Evolutionary conservation across 352 stramenopile genomes (phyloP).

Genomic region (Halophytophthora batemanensis): DNA sequence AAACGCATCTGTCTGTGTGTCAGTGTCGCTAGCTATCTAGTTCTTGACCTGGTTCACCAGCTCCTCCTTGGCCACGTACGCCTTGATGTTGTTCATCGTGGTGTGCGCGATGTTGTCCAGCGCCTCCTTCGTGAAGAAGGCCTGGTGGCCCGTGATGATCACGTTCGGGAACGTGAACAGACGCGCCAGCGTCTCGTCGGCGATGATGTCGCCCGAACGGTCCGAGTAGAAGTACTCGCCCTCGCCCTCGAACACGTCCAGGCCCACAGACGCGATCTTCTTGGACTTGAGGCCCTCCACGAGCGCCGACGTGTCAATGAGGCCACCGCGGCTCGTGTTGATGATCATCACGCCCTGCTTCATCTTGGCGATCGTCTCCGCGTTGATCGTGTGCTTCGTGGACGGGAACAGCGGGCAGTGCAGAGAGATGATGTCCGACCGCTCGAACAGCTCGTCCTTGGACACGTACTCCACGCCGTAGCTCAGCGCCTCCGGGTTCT

Average conservation of each 20-base stretch:
- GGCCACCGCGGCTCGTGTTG: conserved; percentile 78
- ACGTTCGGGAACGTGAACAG: conserved; percentile 70
- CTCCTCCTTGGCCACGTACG: conserved; percentile 24
- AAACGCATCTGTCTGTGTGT: not conserved
- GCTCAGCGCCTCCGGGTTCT: conserved; percentile 35
- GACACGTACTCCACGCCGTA: conserved; percentile 49
- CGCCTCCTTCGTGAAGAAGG: conserved; percentile 66
- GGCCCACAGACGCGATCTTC: conserved; percentile 62
- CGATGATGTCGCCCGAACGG: conserved; percentile 45
- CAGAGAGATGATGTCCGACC: conserved; percentile 80
- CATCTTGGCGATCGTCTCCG: conserved; percentile 65
- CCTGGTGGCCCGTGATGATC: conserved; percentile 65
- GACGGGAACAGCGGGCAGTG: conserved; percentile 71
- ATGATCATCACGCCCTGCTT: conserved; percentile 84
- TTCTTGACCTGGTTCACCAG: conserved; percentile 45
- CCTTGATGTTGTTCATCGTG: conserved; percentile 59
- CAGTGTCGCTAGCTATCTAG: not conserved
- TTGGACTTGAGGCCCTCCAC: conserved; percentile 66
- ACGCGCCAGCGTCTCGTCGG: conserved; percentile 46
- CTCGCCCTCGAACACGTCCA: conserved; percentile 81
- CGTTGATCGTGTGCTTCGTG: conserved; percentile 79
- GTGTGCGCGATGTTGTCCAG: conserved; percentile 54
- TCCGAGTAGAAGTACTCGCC: conserved; percentile 67
- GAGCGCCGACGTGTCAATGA: conserved; percentile 74
- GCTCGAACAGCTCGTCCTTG: conserved; percentile 39